Evolutionary conservation across 192 early-diverging fungal species (phyloP).

Genomic region (Radiomyces spectabilis): DNA sequence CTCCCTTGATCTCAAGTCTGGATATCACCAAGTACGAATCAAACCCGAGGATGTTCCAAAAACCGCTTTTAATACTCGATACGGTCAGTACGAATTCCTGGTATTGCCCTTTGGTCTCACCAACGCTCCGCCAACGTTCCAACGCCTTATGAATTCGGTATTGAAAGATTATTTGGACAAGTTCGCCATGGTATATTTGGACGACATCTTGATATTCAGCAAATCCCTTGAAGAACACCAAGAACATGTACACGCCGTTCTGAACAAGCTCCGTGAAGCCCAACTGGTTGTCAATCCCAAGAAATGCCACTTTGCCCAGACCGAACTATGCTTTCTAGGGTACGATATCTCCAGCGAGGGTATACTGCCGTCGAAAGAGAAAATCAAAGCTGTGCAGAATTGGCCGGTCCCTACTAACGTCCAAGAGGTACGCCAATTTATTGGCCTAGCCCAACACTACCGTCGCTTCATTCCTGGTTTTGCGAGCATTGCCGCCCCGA

Average conservation of each 20-base stretch:
- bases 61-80: constrained; percentile 19
- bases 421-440: constrained; percentile 8
- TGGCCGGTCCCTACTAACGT: constrained; percentile 13
- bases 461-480: constrained; percentile 14
- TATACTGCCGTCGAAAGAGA: constrained; percentile 10
- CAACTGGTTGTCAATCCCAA: background rate
- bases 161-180: background rate
- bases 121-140: constrained; percentile 17
- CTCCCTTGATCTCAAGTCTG: constrained; percentile 33
- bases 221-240: constrained; percentile 24
- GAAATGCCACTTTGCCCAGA: constrained; percentile 1
- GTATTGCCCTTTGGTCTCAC: constrained; percentile 23
- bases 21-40: constrained; percentile 38
- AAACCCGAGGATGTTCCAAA: constrained; percentile 22
- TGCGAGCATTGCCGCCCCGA: constrained; percentile 7
- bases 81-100: constrained; percentile 11
- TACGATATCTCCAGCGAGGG: constrained; percentile 20
- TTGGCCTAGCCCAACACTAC: constrained; percentile 21
- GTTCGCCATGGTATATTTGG: constrained; percentile 30
- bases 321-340: constrained; percentile 17
- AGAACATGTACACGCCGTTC: constrained; percentile 5
- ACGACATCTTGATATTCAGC: constrained; percentile 34
- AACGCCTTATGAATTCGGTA: constrained; percentile 4
- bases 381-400: constrained; percentile 11
- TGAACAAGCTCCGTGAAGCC: constrained; percentile 6